Conservation (phyloP, 164 flowering plant genomes). For the Buxus sempervirens region DNA sequence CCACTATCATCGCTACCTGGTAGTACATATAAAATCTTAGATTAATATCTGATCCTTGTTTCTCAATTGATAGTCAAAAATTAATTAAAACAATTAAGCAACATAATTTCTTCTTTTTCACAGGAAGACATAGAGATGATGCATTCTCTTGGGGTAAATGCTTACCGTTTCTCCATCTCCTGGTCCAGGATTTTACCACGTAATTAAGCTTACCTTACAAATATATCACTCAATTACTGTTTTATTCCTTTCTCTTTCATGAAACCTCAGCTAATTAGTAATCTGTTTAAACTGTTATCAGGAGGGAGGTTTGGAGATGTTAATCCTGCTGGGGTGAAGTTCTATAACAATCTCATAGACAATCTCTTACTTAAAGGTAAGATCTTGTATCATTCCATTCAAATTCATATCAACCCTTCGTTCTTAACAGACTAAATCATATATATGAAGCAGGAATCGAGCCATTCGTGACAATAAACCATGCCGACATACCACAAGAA, state of each 20-base stretch:
- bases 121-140: slow-evolving; percentile 44
- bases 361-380: slow-evolving; percentile 35
- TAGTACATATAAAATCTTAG: too few relatives aligned
- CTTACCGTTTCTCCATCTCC: slow-evolving; percentile 42
- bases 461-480: slow-evolving; percentile 48
- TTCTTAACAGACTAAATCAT: not conserved
- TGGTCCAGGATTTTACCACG: slow-evolving; percentile 31
- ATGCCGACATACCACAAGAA: slow-evolving; percentile 44
- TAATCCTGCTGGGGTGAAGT: slow-evolving; percentile 35
- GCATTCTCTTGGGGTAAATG: slow-evolving; percentile 35
- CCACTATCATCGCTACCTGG: slow-evolving; percentile 20
- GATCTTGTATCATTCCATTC: too few relatives aligned
- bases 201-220: too few relatives aligned
- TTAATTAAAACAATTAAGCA: too few relatives aligned
- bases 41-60: too few relatives aligned
- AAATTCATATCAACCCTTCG: too few relatives aligned
- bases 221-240: too few relatives aligned
- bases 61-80: too few relatives aligned
- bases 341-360: slow-evolving; percentile 40
- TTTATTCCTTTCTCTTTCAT: too few relatives aligned
- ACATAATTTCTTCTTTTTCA: too few relatives aligned
- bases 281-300: not conserved
- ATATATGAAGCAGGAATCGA: slow-evolving; percentile 37
- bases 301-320: slow-evolving; percentile 44
- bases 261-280: too few relatives aligned